A percentile compares a stretch with the other conserved stretches of the same genome.
Conservation (phyloP, 208 protist genomes). For the Leishmania tropica region DNA sequence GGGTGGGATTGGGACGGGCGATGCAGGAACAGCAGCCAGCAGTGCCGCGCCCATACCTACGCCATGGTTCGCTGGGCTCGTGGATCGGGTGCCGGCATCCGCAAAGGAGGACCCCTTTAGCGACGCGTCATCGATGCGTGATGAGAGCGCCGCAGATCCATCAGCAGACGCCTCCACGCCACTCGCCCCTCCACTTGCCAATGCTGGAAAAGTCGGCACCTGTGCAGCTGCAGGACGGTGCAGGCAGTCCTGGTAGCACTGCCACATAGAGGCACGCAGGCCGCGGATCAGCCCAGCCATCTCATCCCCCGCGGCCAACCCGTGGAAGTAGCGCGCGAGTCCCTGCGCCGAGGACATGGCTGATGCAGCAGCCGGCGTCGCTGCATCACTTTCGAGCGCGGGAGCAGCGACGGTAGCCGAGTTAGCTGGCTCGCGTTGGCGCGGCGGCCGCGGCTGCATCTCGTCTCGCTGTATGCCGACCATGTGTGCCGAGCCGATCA, state of each 20-base stretch:
- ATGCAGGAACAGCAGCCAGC: neutral
- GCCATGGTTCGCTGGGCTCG: too few species aligned
- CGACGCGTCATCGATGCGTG: neutral
- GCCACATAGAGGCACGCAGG: conserved; percentile 28
- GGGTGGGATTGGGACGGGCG: neutral
- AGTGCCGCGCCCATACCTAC: neutral
- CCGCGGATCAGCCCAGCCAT: conserved; percentile 36
- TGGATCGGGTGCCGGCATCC: too few species aligned
- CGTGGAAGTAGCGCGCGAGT: conserved; percentile 35
- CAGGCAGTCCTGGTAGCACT: conserved; percentile 30
- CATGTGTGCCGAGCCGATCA: neutral
- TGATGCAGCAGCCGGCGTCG: neutral
- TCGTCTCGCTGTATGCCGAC: neutral
- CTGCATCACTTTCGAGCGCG: neutral
- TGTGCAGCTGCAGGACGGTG: neutral
- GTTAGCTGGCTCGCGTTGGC: neutral
- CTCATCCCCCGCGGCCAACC: conserved; percentile 47
- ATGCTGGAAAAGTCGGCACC: neutral
- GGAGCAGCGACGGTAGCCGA: neutral
- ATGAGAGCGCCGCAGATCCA: neutral
- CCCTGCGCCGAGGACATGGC: neutral
- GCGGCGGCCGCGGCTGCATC: neutral
- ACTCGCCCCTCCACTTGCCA: neutral
- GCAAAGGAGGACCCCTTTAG: neutral
- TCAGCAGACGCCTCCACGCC: neutral